Evolutionary conservation across 2,329 filamentous ascomycete genomes (phyloP).

Genomic region (Emericellopsis cladophorae): DNA sequence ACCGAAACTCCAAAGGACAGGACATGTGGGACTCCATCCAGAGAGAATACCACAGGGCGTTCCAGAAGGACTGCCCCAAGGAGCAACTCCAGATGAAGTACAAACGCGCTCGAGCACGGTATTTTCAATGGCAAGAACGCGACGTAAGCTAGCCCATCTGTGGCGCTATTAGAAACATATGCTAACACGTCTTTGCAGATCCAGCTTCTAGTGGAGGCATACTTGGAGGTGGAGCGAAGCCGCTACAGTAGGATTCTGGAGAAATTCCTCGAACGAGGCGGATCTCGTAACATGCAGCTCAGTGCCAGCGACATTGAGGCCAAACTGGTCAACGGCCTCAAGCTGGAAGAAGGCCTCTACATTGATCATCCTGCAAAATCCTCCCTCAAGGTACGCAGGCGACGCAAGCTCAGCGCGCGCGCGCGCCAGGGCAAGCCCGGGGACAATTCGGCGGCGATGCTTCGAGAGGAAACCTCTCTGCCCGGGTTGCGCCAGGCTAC

Average conservation of each 20-base stretch:
- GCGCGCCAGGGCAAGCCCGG: neutral
- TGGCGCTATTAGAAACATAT: neutral
- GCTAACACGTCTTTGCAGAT: constrained; percentile 15
- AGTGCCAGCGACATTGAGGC: constrained; percentile 16
- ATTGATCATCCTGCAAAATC: constrained; percentile 6
- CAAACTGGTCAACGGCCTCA: constrained; percentile 2
- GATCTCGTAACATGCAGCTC: constrained; percentile 34
- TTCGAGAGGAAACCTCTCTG: no score
- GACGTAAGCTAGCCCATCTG: constrained; percentile 30
- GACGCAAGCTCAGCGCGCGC: constrained; percentile 2
- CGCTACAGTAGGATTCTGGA: constrained; percentile 28
- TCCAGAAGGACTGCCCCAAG: constrained; percentile 23
- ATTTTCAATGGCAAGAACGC: constrained; percentile 30
- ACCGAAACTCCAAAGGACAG: constrained; percentile 34
- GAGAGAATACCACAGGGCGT: constrained; percentile 22
- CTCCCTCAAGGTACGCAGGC: constrained; percentile 1
- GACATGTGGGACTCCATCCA: constrained; percentile 46
- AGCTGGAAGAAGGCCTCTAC: constrained; percentile 21
- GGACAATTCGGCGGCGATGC: no score
- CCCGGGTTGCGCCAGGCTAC: no score
- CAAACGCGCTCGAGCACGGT: constrained; percentile 34
- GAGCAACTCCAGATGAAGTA: constrained; percentile 45
- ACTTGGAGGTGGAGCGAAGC: constrained; percentile 24
- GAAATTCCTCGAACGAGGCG: constrained; percentile 34
- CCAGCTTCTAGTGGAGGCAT: constrained; percentile 25